phyloP scores from a whole-genome alignment of 768 basidiomycete genomes.

The Terana coerulea region DNA sequence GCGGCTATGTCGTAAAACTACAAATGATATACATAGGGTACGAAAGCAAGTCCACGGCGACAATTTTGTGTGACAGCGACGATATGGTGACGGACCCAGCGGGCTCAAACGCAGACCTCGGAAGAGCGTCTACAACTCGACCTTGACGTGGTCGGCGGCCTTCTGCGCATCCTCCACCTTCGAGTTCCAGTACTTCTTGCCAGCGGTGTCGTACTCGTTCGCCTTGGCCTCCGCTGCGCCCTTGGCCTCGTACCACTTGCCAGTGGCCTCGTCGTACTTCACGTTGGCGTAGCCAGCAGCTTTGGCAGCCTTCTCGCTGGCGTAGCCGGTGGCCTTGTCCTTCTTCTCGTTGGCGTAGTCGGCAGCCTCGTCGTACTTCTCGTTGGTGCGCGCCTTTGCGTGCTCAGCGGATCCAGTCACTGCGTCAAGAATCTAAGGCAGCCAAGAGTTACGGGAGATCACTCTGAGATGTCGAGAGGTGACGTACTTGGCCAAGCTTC shows the following conservation, averaged over 20 bases:
- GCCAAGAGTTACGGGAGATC: background rate
- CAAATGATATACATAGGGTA: too few species aligned
- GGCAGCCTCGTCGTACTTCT: constrained; percentile 22
- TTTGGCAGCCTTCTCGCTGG: constrained; percentile 24
- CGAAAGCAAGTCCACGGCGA: too few species aligned
- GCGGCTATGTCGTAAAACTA: too few species aligned
- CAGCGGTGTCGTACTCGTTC: constrained; percentile 13
- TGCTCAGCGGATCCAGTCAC: constrained; percentile 38
- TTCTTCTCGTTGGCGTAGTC: constrained; percentile 22
- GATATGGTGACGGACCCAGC: too few species aligned
- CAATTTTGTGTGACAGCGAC: too few species aligned
- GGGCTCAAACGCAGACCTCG: too few species aligned
- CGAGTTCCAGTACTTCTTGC: constrained; percentile 32
- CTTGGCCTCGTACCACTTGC: constrained; percentile 15
- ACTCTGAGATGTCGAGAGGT: constrained; percentile 5
- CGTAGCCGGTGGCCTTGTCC: constrained; percentile 21
- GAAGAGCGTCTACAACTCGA: constrained; percentile 34
- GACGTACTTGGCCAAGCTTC: constrained; percentile 49
- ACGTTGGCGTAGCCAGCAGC: constrained; percentile 20
- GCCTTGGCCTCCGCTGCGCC: constrained; percentile 23
- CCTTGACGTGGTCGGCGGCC: constrained; percentile 34
- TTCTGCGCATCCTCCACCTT: constrained; percentile 31
- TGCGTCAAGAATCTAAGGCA: constrained; percentile 26
- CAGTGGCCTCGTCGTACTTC: constrained; percentile 16
- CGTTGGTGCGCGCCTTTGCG: constrained; percentile 23